Evolutionary conservation across 1,284 basidiomycete genomes (phyloP).

Genomic region (Pseudozyma sp.): DNA sequence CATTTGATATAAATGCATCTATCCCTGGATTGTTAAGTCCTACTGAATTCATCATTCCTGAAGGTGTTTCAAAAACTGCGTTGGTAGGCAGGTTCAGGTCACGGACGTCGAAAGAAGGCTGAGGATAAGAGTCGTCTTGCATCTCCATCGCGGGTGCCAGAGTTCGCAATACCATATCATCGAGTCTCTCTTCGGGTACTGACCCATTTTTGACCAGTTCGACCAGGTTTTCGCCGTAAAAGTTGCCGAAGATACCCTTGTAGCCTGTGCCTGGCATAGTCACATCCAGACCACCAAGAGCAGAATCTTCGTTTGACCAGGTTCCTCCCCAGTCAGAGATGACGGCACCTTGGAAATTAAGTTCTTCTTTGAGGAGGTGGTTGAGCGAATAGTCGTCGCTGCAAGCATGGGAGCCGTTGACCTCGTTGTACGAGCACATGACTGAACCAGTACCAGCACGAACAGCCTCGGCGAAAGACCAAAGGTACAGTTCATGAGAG

Average conservation of each 20-base stretch:
- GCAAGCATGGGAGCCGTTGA: conserved; percentile 78
- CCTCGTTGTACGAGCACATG: conserved; percentile 71
- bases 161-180: conserved; percentile 70
- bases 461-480: conserved; percentile 71
- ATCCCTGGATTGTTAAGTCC: too few relatives aligned
- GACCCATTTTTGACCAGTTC: conserved; percentile 77
- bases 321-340: conserved; percentile 69
- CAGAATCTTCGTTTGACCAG: conserved; percentile 62
- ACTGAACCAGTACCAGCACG: conserved; percentile 69
- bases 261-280: conserved; percentile 68
- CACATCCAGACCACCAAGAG: conserved; percentile 77
- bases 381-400: conserved; percentile 78
- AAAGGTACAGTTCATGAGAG: conserved; percentile 72
- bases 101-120: conserved; percentile 47
- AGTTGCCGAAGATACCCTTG: conserved; percentile 39
- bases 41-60: too few relatives aligned
- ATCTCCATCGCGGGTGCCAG: conserved; percentile 59
- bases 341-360: conserved; percentile 81
- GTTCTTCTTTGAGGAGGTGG: conserved; percentile 78
- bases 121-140: conserved; percentile 38
- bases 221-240: conserved; percentile 72
- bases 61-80: too few relatives aligned
- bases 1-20: too few relatives aligned
- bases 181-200: conserved; percentile 74
- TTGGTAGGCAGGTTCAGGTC: conserved; percentile 33